Conservation (phyloP, 192 early-diverging fungal genomes). For the Lobosporangium transversale region DNA sequence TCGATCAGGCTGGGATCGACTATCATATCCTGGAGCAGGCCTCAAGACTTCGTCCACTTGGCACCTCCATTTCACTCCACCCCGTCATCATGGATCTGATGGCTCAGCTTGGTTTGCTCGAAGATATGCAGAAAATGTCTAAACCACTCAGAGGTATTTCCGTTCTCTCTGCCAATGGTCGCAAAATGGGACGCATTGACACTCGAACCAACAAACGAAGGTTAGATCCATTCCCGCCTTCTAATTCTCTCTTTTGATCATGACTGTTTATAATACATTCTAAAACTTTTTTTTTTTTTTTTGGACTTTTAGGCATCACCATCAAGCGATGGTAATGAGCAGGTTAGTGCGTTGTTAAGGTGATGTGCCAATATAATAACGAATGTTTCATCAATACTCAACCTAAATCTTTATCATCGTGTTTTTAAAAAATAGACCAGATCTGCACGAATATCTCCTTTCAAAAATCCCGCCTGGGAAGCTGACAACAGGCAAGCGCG, state of each 20-base stretch:
- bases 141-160: conserved; percentile 43
- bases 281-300: too few relatives aligned
- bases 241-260: neutral
- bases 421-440: conserved; percentile 12
- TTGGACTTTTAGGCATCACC: conserved; percentile 20
- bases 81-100: conserved; percentile 42
- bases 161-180: conserved; percentile 32
- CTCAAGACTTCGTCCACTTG: conserved; percentile 39
- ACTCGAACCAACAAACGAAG: conserved; percentile 42
- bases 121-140: conserved; percentile 30
- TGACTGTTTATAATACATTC: neutral
- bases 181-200: conserved; percentile 44
- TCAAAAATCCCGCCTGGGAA: conserved; percentile 32
- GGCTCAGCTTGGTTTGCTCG: conserved; percentile 39
- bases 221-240: conserved; percentile 2
- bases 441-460: conserved; percentile 38
- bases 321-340: conserved; percentile 51
- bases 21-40: conserved; percentile 53
- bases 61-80: conserved; percentile 46
- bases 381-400: neutral
- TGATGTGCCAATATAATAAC: neutral
- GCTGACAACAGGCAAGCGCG: conserved; percentile 43
- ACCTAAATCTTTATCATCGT: neutral
- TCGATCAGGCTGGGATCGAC: conserved; percentile 45
- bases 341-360: conserved; percentile 38